Conservation (phyloP, 179 eudicot species). For the Carnegiea gigantea region DNA sequence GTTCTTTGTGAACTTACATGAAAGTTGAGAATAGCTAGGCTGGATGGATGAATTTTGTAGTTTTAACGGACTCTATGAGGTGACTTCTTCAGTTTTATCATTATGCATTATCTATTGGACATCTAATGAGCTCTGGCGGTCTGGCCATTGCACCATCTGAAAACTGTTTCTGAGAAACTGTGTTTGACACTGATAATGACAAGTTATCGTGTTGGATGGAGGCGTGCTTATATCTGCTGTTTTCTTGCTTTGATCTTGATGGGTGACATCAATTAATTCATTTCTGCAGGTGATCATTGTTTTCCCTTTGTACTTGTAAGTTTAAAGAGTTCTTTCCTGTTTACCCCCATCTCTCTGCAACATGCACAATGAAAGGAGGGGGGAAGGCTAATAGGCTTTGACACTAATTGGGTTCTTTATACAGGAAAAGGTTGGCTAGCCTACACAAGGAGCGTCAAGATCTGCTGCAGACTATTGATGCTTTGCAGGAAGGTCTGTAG, state of each 20-base stretch:
- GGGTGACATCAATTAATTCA: not conserved
- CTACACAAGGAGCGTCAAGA: slow-evolving; percentile 90
- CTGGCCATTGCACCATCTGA: too few relatives aligned
- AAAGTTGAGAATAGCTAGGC: too few relatives aligned
- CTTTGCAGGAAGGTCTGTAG: slow-evolving; percentile 5
- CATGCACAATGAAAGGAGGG: not conserved
- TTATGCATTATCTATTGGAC: too few relatives aligned
- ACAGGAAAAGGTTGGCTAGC: slow-evolving; percentile 78
- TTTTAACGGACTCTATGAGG: too few relatives aligned
- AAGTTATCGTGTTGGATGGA: too few relatives aligned
- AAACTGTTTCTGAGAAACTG: too few relatives aligned
- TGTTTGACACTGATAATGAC: too few relatives aligned
- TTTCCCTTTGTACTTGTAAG: not conserved
- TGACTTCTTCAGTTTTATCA: too few relatives aligned
- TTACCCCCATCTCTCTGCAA: not conserved
- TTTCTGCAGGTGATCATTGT: not conserved
- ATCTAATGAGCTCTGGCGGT: too few relatives aligned
- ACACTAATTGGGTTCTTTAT: slow-evolving; percentile 1
- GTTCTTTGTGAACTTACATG: too few relatives aligned
- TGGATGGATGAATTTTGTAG: too few relatives aligned
- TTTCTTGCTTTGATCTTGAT: not conserved
- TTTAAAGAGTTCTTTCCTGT: not conserved
- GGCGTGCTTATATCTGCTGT: not conserved
- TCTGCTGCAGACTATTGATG: slow-evolving; percentile 70
- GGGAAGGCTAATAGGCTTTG: not conserved